phyloP scores from a whole-genome alignment of 2,329 filamentous ascomycete genomes.

The Paecilomyces variotii region DNA sequence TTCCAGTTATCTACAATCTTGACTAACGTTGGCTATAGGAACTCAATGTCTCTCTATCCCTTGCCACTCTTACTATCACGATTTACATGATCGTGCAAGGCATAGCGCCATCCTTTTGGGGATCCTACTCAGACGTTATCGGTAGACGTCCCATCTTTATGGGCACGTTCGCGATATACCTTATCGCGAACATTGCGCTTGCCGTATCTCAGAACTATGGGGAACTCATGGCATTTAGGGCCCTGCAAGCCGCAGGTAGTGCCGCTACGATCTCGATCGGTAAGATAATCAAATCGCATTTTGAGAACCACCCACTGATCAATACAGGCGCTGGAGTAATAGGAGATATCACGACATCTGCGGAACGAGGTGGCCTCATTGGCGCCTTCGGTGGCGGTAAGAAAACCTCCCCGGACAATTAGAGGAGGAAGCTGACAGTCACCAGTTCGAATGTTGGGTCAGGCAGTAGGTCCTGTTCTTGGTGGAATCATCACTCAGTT shows the following conservation, averaged over 20 bases:
- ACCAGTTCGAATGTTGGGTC: slow-evolving; percentile 35
- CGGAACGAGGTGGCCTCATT: slow-evolving; percentile 32
- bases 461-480: slow-evolving; percentile 39
- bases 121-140: slow-evolving; percentile 40
- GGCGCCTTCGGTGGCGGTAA: slow-evolving; percentile 32
- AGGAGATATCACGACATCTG: slow-evolving; percentile 30
- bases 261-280: slow-evolving; percentile 43
- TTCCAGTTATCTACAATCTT: neutral
- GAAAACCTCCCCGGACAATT: slow-evolving; percentile 6
- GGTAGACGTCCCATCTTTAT: slow-evolving; percentile 42
- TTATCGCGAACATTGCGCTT: slow-evolving; percentile 40
- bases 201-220: slow-evolving; percentile 38
- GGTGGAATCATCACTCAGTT: slow-evolving; percentile 30
- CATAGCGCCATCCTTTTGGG: slow-evolving; percentile 43
- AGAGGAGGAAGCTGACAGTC: slow-evolving; percentile 1
- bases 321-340: slow-evolving; percentile 31
- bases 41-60: slow-evolving; percentile 18
- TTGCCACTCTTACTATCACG: slow-evolving; percentile 29
- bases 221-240: slow-evolving; percentile 38
- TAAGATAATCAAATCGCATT: slow-evolving; percentile 7
- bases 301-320: slow-evolving; percentile 1
- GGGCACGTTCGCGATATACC: slow-evolving; percentile 41
- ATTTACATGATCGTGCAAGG: slow-evolving; percentile 46
- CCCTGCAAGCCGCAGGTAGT: slow-evolving; percentile 42
- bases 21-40: slow-evolving; percentile 6